These are phyloP conservation scores for Fusarium brevicatenulatum DNA, from an alignment of 2,329 filamentous ascomycete species.

Conservation along the genomic window DNA sequence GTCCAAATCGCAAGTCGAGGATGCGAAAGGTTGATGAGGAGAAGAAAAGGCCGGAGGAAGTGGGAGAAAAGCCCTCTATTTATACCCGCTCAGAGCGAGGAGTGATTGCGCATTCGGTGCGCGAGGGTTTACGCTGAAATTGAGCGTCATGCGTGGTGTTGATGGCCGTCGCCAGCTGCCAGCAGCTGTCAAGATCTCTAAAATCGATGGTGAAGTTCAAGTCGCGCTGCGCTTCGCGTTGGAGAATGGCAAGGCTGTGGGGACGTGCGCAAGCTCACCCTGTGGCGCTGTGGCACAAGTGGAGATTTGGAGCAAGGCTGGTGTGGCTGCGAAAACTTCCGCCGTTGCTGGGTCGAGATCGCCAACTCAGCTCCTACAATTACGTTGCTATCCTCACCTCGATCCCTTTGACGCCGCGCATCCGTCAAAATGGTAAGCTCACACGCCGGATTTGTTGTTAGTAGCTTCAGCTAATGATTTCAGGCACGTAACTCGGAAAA, in stretches of 20 bases:
- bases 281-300: slow-evolving; percentile 31
- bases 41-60: background rate
- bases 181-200: background rate
- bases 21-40: slow-evolving; percentile 6
- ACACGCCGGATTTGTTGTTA: rapidly evolving
- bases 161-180: background rate
- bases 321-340: slow-evolving; percentile 43
- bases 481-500: slow-evolving; percentile 98
- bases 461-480: background rate
- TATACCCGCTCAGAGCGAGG: slow-evolving; percentile 1
- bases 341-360: slow-evolving; percentile 30
- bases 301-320: slow-evolving; percentile 31
- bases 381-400: slow-evolving; percentile 5
- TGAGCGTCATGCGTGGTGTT: background rate
- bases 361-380: slow-evolving; percentile 25
- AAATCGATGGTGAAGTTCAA: background rate
- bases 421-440: slow-evolving; percentile 43
- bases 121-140: too few relatives aligned
- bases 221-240: slow-evolving; percentile 9
- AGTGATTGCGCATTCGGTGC: background rate
- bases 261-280: slow-evolving; percentile 6
- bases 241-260: slow-evolving; percentile 33
- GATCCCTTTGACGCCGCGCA: slow-evolving; percentile 13
- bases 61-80: slow-evolving; percentile 6
- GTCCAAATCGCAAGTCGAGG: slow-evolving; percentile 5